Evolutionary conservation across 768 basidiomycete species (phyloP).

Genomic region (Paxillus involutus): DNA sequence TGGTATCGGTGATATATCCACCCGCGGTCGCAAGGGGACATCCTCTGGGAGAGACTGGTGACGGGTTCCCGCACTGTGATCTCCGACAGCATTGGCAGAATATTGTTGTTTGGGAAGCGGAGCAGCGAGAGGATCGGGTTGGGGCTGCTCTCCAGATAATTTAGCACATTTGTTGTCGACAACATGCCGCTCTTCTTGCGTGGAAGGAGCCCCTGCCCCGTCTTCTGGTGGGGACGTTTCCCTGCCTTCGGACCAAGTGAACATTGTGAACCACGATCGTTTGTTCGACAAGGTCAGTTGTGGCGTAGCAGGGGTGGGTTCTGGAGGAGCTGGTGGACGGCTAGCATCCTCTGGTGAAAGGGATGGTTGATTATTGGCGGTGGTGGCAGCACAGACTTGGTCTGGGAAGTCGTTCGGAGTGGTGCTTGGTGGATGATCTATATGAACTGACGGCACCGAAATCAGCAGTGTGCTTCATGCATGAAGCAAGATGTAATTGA

Average conservation of each 20-base stretch:
- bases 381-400: background rate
- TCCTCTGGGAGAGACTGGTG: background rate
- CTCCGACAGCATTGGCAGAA: background rate
- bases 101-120: background rate
- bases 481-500: background rate
- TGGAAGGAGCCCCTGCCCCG: conserved; percentile 11
- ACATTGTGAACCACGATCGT: conserved; percentile 35
- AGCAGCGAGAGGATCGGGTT: background rate
- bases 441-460: background rate
- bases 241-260: conserved; percentile 31
- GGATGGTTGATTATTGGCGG: background rate
- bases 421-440: background rate
- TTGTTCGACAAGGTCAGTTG: conserved; percentile 3
- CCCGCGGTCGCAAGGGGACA: background rate
- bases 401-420: background rate
- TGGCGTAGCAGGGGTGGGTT: background rate
- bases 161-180: background rate
- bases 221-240: conserved; percentile 17
- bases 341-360: background rate
- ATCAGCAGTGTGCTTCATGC: background rate
- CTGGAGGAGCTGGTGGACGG: background rate
- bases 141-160: background rate
- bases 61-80: background rate
- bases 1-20: background rate
- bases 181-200: conserved; percentile 1